phyloP scores from a whole-genome alignment of 1,284 basidiomycete species.

The Agaricales sp. region DNA sequence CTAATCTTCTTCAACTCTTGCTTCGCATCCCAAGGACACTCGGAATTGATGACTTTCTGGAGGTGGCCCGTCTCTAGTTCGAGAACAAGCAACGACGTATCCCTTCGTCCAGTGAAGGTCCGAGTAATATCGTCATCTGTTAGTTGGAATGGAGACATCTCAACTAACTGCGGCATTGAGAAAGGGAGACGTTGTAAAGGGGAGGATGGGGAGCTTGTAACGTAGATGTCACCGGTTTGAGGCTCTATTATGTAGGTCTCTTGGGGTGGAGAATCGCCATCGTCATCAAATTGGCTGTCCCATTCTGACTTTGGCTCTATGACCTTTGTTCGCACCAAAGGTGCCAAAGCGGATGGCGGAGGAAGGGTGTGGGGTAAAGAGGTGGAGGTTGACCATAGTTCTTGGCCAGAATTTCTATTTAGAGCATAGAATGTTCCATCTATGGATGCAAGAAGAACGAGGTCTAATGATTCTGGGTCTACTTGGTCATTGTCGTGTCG shows the following conservation, averaged over 20 bases:
- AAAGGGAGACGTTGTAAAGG: slow-evolving; percentile 77
- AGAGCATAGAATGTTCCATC: slow-evolving; percentile 87
- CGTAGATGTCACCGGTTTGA: slow-evolving; percentile 82
- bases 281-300: slow-evolving; percentile 42
- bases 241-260: slow-evolving; percentile 90
- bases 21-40: slow-evolving; percentile 66
- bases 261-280: slow-evolving; percentile 24
- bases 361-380: slow-evolving; percentile 28
- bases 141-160: slow-evolving; percentile 79
- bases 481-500: not conserved
- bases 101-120: slow-evolving; percentile 79
- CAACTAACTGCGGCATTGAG: slow-evolving; percentile 79
- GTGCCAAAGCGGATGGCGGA: slow-evolving; percentile 44
- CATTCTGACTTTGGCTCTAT: slow-evolving; percentile 24
- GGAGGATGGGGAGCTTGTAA: slow-evolving; percentile 53
- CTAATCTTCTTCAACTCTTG: slow-evolving; percentile 30
- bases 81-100: slow-evolving; percentile 71
- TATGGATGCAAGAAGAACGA: slow-evolving; percentile 79
- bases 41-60: slow-evolving; percentile 67
- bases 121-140: slow-evolving; percentile 53
- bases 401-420: slow-evolving; percentile 67
- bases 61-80: slow-evolving; percentile 78
- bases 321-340: slow-evolving; percentile 64
- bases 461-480: slow-evolving; percentile 58
- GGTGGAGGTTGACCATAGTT: slow-evolving; percentile 75